Base-by-base conservation (phyloP, 345 rosid genomes). In the Eucalyptus brandiana region DNA sequence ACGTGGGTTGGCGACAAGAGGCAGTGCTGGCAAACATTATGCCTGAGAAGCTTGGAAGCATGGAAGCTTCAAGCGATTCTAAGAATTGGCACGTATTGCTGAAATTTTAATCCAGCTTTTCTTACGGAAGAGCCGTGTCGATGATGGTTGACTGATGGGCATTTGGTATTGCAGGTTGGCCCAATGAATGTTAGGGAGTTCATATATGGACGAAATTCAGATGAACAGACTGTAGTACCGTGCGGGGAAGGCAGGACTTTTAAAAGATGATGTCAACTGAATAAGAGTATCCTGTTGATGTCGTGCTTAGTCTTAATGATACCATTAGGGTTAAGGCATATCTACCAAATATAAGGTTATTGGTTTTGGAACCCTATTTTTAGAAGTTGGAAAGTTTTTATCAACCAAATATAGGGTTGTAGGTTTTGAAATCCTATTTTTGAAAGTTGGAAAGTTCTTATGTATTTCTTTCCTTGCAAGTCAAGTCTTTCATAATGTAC, bases 1-100 rank as follows among this genome's bases (percentile, higher is more conserved):
- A 98, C 91, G 97, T 98, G 54, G 99, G 99, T 91, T 95, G 99
- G 93, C 94, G 93, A 92, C 95, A 95, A 91, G 99, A 98, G 91
- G 99, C 99, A 89, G 93, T 98, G 90, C 97, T 98, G 88, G 96
- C 97, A 83, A 96, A 98, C 49, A 48, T 94, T 76, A 67, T 98
- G 96, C 97, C 97, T 15, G 99, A 96, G 93, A 92, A 89, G 62
- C 62, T 56, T 56, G 62, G 6, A 56, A 56, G 89, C 94, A 94
- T 80, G 99, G 99, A 88, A 96, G 96, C 92, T 97, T 97, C 94
- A 98, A 98, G 92, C 91, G 89, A 62, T 97, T 96, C 87, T 96
- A 97, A 92, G 93, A 97, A 92, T 92, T 95, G 94, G 99, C 95
- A 88, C 87, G 94, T 89, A 92, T 90, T 89, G 15, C 76, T 80